Percentiles rank a stretch among this genome's conserved stretches.
Conservation (phyloP, 108 stramenopile species). For the Bacterosira constricta region DNA sequence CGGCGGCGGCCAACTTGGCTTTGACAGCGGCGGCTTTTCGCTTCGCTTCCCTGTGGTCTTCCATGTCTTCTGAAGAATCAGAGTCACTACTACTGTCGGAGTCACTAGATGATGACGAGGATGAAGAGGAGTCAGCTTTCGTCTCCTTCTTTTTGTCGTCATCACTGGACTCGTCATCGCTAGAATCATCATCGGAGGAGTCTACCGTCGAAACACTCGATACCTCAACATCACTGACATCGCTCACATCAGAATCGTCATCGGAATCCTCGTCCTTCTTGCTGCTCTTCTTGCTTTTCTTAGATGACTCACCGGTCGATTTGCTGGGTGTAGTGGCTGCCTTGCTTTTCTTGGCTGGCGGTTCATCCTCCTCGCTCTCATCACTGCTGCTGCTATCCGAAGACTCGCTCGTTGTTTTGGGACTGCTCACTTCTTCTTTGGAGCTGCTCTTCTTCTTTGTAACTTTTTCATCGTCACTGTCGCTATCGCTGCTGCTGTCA, state of each 20-base stretch:
- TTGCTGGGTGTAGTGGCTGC: too few relatives aligned
- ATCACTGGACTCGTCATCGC: conserved; percentile 41
- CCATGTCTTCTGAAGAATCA: conserved; percentile 47
- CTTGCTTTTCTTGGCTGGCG: conserved; percentile 33
- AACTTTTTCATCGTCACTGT: conserved; percentile 13
- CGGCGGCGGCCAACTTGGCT: conserved; percentile 83
- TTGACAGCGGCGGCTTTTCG: conserved; percentile 54
- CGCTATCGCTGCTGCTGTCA: conserved; percentile 25
- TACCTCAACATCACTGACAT: conserved; percentile 89
- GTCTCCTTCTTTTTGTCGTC: conserved; percentile 31
- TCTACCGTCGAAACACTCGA: conserved; percentile 86
- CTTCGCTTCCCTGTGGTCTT: conserved; percentile 49
- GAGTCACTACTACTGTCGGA: conserved; percentile 17
- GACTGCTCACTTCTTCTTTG: conserved; percentile 4
- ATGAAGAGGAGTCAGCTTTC: conserved; percentile 18
- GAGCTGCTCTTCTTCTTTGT: background rate
- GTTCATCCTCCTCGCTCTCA: conserved; percentile 8
- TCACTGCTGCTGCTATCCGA: conserved; percentile 12
- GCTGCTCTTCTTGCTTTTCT: background rate
- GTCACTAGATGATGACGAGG: conserved; percentile 31
- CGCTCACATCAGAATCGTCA: conserved; percentile 61
- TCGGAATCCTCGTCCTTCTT: conserved; percentile 37
- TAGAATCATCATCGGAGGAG: conserved; percentile 61
- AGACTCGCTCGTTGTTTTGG: conserved; percentile 27
- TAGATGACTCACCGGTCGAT: too few relatives aligned